Evolutionary conservation across 2,329 filamentous ascomycete genomes (phyloP).

Genomic region (Fusarium hainanense): DNA sequence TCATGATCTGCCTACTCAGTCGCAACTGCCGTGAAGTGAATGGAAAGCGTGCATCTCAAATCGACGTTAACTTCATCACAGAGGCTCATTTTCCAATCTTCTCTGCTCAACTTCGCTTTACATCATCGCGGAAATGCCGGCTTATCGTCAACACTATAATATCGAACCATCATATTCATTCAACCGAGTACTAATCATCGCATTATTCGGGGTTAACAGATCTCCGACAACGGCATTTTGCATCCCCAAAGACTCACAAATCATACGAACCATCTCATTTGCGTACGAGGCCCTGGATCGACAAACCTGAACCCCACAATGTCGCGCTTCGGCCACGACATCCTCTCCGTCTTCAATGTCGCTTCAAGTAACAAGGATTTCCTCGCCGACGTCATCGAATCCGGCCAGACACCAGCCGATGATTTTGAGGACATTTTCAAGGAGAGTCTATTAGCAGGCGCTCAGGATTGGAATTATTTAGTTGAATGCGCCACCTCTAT

Average conservation of each 20-base stretch:
- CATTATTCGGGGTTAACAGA: neutral
- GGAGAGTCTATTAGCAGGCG: conserved; percentile 49
- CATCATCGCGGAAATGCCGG: neutral
- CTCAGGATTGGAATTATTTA: conserved; percentile 50
- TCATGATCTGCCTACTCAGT: neutral
- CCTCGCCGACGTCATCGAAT: conserved; percentile 48
- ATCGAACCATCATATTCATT: neutral
- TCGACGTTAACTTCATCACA: neutral
- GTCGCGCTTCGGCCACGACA: conserved; percentile 41
- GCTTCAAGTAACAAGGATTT: conserved; percentile 47
- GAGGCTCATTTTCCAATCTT: neutral
- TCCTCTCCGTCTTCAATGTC: conserved; percentile 51
- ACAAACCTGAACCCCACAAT: conserved; percentile 27
- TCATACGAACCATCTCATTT: neutral
- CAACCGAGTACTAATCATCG: neutral
- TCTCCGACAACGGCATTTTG: neutral
- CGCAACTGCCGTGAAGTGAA: neutral
- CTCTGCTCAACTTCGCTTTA: neutral
- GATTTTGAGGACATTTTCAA: conserved; percentile 47
- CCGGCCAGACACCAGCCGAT: conserved; percentile 45
- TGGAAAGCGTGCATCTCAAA: neutral
- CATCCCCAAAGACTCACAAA: neutral
- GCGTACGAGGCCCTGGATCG: conserved; percentile 17
- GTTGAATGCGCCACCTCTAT: conserved; percentile 51
- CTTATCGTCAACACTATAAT: neutral